These are phyloP conservation scores for Tylopilus cervinicoccineus DNA, from an alignment of 768 basidiomycete genomes.

Conservation along the genomic window DNA sequence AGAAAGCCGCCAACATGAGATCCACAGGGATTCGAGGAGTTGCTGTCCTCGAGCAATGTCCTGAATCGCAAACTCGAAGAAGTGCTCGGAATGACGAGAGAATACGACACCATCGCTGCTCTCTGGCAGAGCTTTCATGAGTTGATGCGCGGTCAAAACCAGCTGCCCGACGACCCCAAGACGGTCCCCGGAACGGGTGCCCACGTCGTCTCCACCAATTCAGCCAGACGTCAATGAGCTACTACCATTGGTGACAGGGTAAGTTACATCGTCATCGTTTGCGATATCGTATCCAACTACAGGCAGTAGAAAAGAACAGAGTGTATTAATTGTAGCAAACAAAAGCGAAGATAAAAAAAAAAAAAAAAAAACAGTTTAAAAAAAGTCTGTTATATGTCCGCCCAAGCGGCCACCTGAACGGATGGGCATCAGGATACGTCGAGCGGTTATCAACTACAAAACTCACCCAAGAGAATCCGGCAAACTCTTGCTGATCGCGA, in stretches of 20 bases:
- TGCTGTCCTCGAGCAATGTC: constrained; percentile 79
- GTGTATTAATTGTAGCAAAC: constrained; percentile 33
- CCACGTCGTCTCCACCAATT: constrained; percentile 45
- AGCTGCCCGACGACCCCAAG: constrained; percentile 32
- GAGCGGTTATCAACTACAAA: not conserved
- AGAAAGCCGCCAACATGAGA: not conserved
- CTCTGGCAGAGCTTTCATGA: constrained; percentile 81
- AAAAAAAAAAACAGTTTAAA: constrained; percentile 24
- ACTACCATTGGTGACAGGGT: constrained; percentile 10
- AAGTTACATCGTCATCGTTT: constrained; percentile 23
- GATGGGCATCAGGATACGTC: not conserved
- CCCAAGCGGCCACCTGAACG: constrained; percentile 47
- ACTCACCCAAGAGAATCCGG: constrained; percentile 91
- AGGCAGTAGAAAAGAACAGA: constrained; percentile 26
- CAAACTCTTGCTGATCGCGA: constrained; percentile 92
- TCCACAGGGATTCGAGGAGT: constrained; percentile 83
- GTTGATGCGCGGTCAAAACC: constrained; percentile 58
- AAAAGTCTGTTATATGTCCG: constrained; percentile 43
- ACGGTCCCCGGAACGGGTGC: constrained; percentile 66
- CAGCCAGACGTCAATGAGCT: constrained; percentile 20
- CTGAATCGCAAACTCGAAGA: constrained; percentile 92
- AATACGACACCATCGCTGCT: constrained; percentile 84
- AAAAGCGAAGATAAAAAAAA: constrained; percentile 25
- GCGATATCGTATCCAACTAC: constrained; percentile 38
- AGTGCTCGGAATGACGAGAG: constrained; percentile 86